These are phyloP conservation scores for Hypseocharis bilobata DNA, from an alignment of 441 rosid genomes.

Conservation along the genomic window DNA sequence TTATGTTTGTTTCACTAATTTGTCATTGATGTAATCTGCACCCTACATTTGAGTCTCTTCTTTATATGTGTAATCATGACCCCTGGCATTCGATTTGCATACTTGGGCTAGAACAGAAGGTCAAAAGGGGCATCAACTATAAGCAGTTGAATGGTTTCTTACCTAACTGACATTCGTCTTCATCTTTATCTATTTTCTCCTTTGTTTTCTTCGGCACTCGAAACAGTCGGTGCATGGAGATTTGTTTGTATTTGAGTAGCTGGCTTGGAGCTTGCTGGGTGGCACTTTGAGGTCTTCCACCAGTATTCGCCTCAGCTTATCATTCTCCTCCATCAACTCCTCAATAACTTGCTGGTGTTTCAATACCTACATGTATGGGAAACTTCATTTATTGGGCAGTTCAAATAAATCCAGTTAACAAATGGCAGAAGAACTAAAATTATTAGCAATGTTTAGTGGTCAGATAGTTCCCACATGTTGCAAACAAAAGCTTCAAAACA, in stretches of 20 bases:
- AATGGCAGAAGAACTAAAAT: neutral
- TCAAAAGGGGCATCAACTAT: neutral
- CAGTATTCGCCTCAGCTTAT: slow-evolving; percentile 60
- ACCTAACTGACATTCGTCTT: slow-evolving; percentile 1
- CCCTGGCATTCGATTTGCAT: neutral
- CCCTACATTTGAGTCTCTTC: neutral
- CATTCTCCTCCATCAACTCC: slow-evolving; percentile 66
- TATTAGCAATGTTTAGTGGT: neutral
- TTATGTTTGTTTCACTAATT: neutral
- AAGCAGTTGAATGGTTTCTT: slow-evolving; percentile 11
- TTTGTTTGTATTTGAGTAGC: slow-evolving; percentile 31
- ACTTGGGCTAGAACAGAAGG: neutral
- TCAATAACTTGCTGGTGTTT: slow-evolving; percentile 74
- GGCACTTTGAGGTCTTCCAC: slow-evolving; percentile 72
- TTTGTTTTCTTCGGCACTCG: slow-evolving; percentile 77
- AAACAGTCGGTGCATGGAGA: slow-evolving; percentile 62
- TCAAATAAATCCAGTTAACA: slow-evolving; percentile 5
- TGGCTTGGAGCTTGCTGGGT: slow-evolving; percentile 45
- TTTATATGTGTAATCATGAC: neutral
- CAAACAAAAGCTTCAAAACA: neutral
- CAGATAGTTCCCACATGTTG: neutral
- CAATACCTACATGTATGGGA: slow-evolving; percentile 43
- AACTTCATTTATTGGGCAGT: neutral
- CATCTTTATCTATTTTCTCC: slow-evolving; percentile 32
- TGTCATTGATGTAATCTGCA: neutral